These are phyloP conservation scores for Termitomyces sp. DNA, from an alignment of 768 basidiomycete genomes.

Conservation along the genomic window DNA sequence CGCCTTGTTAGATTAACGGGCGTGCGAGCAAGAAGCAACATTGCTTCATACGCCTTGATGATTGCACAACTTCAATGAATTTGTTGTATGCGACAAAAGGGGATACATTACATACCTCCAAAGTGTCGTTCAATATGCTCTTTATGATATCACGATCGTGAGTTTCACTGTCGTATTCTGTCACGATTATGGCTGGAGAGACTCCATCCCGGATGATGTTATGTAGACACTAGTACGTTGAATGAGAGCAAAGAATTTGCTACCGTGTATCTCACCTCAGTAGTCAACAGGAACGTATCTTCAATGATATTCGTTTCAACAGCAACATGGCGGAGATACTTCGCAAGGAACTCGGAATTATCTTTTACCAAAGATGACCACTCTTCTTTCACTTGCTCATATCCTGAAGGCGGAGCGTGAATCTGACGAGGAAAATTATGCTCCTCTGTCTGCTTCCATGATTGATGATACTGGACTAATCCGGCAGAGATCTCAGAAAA, in stretches of 20 bases:
- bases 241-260: background rate
- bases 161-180: background rate
- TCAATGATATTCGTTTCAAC: background rate
- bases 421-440: background rate
- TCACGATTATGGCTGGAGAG: background rate
- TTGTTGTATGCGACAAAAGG: background rate
- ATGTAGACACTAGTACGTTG: background rate
- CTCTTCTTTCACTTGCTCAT: background rate
- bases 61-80: background rate
- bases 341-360: background rate
- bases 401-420: too few species aligned
- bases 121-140: background rate
- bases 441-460: background rate
- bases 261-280: background rate
- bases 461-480: background rate
- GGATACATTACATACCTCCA: background rate
- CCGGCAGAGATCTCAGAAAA: background rate
- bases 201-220: background rate
- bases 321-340: background rate
- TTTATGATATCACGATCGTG: background rate
- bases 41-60: background rate
- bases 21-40: background rate
- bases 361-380: background rate
- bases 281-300: background rate
- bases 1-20: background rate